Percentiles rank a stretch among this genome's conserved stretches.
Evolutionary conservation across 176 grass and related monocot species (phyloP).

Genomic region (Tuctoria greenei): DNA sequence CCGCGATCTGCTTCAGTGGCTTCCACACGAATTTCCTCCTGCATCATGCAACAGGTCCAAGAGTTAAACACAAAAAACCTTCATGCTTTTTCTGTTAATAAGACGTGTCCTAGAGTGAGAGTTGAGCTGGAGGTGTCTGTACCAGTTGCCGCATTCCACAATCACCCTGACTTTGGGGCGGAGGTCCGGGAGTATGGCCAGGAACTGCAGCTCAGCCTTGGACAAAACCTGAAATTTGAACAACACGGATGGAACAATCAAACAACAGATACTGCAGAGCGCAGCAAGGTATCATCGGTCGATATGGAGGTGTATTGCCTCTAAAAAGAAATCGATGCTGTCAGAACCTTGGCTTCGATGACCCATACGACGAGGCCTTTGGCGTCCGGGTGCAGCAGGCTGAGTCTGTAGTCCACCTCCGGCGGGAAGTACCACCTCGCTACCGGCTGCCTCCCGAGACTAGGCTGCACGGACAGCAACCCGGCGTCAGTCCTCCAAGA

Average conservation of each 20-base stretch:
- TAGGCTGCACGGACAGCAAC: conserved; percentile 66
- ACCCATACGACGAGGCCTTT: conserved; percentile 87
- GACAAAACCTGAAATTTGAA: conserved; percentile 61
- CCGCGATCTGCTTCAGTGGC: conserved; percentile 72
- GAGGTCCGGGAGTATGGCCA: conserved; percentile 74
- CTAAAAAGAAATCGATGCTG: too few species aligned
- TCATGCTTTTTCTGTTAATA: not conserved
- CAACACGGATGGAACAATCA: not conserved
- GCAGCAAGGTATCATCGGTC: too few species aligned
- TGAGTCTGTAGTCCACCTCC: conserved; percentile 93
- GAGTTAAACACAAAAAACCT: not conserved
- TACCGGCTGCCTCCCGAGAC: conserved; percentile 80
- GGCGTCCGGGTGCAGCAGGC: conserved; percentile 77
- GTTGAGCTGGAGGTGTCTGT: not conserved
- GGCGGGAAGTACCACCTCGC: conserved; percentile 95
- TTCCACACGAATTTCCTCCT: conserved; percentile 92
- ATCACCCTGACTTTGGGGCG: conserved; percentile 84
- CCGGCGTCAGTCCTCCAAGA: too few species aligned
- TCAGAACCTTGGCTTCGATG: conserved; percentile 73
- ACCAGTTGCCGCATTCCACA: conserved; percentile 83
- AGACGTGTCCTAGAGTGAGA: not conserved
- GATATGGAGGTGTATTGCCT: too few species aligned
- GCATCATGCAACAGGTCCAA: not conserved
- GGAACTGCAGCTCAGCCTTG: conserved; percentile 90
- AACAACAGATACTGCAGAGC: not conserved